Percentiles rank a stretch among this genome's conserved stretches.
phyloP scores from a whole-genome alignment of 257 asterid species.

The Cinchona pubescens region DNA sequence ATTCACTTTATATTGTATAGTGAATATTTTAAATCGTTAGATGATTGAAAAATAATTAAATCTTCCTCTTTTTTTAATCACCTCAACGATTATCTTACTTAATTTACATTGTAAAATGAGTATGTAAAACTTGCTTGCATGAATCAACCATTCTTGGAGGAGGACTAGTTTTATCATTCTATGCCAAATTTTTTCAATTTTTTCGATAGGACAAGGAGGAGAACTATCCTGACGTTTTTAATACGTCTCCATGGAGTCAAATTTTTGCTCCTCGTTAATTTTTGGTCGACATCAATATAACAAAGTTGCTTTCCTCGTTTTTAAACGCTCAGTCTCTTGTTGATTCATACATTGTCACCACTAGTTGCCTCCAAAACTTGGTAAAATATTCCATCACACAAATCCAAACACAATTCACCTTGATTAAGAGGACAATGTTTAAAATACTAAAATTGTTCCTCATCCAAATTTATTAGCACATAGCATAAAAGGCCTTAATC shows the following conservation, averaged over 20 bases:
- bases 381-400: background rate
- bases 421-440: background rate
- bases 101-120: too few relatives aligned
- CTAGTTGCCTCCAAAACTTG: background rate
- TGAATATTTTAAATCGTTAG: too few relatives aligned
- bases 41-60: too few relatives aligned
- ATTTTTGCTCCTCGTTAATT: background rate
- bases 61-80: too few relatives aligned
- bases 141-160: too few relatives aligned
- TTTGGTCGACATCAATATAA: background rate
- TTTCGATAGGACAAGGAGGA: background rate
- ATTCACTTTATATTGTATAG: too few relatives aligned
- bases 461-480: background rate
- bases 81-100: too few relatives aligned
- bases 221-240: background rate
- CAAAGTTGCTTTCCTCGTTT: background rate
- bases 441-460: background rate
- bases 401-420: background rate
- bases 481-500: slow-evolving; percentile 8
- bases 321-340: background rate
- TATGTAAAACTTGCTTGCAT: too few relatives aligned
- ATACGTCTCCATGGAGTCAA: background rate
- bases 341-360: background rate
- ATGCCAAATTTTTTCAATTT: too few relatives aligned
- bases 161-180: background rate